Evolutionary conservation across 2,329 filamentous ascomycete genomes (phyloP).

Genomic region (Fusarium brachygibbosum): DNA sequence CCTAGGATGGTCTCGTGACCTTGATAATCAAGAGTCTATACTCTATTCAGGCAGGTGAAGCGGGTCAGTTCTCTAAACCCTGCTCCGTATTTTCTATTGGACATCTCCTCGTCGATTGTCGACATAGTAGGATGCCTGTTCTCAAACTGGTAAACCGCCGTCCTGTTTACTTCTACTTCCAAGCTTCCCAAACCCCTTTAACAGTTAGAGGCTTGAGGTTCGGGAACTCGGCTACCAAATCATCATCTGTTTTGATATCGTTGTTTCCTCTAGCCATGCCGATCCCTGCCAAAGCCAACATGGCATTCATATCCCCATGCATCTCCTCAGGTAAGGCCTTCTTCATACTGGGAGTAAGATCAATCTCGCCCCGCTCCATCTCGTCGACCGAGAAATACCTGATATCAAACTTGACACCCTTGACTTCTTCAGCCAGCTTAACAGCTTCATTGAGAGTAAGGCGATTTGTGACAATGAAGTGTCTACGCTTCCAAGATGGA

Average conservation of each 20-base stretch:
- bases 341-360: background rate
- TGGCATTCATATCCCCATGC: background rate
- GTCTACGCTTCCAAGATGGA: background rate
- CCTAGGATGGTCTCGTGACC: background rate
- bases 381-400: background rate
- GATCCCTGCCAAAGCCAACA: background rate
- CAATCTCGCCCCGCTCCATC: background rate
- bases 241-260: rapidly evolving
- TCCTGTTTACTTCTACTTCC: background rate
- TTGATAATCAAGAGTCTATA: background rate
- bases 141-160: too few relatives aligned
- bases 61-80: background rate
- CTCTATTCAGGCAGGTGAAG: background rate
- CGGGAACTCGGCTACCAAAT: background rate
- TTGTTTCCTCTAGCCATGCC: background rate
- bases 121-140: too few relatives aligned
- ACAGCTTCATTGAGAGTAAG: background rate
- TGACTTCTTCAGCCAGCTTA: background rate
- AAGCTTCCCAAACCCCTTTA: background rate
- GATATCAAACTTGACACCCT: background rate
- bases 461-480: background rate
- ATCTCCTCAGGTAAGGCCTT: background rate
- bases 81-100: too few relatives aligned
- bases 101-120: too few relatives aligned
- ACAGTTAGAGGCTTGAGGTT: background rate